Evolutionary conservation across 2,329 filamentous ascomycete genomes (phyloP), one percentile per base, ranked within the genome.

Genomic region (Verticillium longisporum): DNA sequence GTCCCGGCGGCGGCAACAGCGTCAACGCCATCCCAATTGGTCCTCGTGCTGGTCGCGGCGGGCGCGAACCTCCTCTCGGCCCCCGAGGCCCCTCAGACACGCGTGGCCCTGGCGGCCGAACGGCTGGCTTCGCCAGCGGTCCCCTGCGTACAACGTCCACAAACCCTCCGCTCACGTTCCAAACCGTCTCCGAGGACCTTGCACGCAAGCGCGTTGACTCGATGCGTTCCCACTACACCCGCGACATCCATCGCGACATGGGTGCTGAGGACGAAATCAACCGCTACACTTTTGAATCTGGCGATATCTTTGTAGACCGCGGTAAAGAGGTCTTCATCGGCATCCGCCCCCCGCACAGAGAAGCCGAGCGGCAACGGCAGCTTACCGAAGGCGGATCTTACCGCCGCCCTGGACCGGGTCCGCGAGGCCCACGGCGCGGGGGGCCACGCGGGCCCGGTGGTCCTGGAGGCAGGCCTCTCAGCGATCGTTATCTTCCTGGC

Each of bases 211-310:
- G 94, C 13, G 75, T 92, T 5, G 84, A 88, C 32, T 78, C 77
- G 62, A 79, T 86, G 70, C 75, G 71, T 14, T 73, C 75, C 18
- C 78, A 77, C 64, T 83, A 83, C 72, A 77, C 77, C 6, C 71
- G 68, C 36, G 74, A 80, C 55, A 68, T 69, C 32, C 62, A 72
- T 21, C 73, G 78, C 13, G 74, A 79, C 54, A 67, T 79, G 41
- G 80, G 79, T 64, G 72, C 78, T 63, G 74, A 80, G 59, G 72
- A 78, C 63, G 74, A 80, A 58, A 84, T 84, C 74, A 86, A 90
- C 70, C 81, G 89, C 36, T 92, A 91, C 71, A 88, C 87, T 0
- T 92, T 92, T 67, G 88, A 92, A 71, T 77, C 87, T 61, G 81
- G 79, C 1, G 84, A 87, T 62, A 69, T 74, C 6, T 85, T 92